phyloP scores from a whole-genome alignment of 345 rosid species.

The Rhizophora apiculata region DNA sequence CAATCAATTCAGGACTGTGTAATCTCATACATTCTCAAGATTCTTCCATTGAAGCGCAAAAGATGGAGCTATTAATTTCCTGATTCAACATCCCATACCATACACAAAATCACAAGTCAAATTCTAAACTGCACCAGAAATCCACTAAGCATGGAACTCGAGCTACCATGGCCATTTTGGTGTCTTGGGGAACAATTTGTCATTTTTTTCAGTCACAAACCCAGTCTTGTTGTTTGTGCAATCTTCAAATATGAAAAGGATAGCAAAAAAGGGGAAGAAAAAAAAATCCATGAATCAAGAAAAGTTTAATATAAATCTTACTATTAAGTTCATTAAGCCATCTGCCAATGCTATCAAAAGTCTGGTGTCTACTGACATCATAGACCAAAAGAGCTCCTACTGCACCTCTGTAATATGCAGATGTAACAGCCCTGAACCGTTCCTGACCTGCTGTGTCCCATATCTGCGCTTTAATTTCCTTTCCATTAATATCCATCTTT shows the following conservation, averaged over 20 bases:
- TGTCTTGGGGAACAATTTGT: neutral
- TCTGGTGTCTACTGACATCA: conserved; percentile 88
- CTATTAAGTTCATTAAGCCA: conserved; percentile 99
- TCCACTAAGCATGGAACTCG: neutral
- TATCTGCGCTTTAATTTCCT: conserved; percentile 93
- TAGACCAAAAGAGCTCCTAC: conserved; percentile 97
- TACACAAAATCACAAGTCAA: no score
- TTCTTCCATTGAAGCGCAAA: neutral
- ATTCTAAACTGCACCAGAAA: neutral
- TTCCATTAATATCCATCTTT: conserved; percentile 80
- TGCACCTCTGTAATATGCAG: conserved; percentile 96
- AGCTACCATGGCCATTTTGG: neutral
- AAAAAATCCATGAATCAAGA: neutral
- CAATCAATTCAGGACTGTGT: neutral
- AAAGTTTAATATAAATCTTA: conserved; percentile 34
- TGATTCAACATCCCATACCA: no score
- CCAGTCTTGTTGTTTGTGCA: neutral
- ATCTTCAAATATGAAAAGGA: neutral
- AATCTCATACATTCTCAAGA: neutral
- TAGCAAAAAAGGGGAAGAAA: neutral
- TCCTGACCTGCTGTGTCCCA: conserved; percentile 99
- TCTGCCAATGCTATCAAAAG: conserved; percentile 82
- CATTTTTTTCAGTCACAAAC: neutral
- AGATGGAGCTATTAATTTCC: no score
- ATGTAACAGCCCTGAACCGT: conserved; percentile 95